Conservation (phyloP, 176 grass and related monocot genomes). For the Hordeum vulgare region MorexV3_pseudomolecules_assembly NC_058519.1:63658453-63658952, state of each 20-base stretch:
- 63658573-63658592: background rate
- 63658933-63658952: background rate
- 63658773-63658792: background rate
- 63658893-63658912: background rate
- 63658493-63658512: slow-evolving; percentile 2
- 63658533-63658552: background rate
- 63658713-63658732: background rate
- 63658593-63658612: slow-evolving; percentile 3
- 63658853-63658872: background rate
- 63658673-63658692: background rate
- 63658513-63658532: background rate
- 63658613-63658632: background rate
- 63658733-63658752: background rate
- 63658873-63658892: background rate
- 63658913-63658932: background rate
- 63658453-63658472: background rate
- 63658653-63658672: background rate
- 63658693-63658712: background rate
- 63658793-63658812: background rate
- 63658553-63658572: background rate
- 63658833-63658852: background rate
- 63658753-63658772: background rate
- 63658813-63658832: background rate
- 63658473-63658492: background rate
- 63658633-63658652: too few species aligned